Conservation (phyloP, 164 flowering plant genomes). For the Dillenia suffruticosa region DNA sequence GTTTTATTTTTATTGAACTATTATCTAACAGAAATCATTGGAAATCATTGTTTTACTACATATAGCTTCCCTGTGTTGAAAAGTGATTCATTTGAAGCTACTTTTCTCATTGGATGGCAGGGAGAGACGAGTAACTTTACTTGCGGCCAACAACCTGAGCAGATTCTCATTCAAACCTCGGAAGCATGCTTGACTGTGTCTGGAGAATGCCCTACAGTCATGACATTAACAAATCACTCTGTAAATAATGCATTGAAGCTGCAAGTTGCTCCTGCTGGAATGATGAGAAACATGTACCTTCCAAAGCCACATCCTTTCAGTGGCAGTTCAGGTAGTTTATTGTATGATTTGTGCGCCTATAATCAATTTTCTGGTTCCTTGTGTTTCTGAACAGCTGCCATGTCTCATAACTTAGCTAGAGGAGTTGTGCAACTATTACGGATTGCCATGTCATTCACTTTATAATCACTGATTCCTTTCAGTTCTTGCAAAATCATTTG, state of each 20-base stretch:
- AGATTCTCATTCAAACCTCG: slow-evolving; percentile 34
- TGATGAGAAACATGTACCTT: slow-evolving; percentile 33
- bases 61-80: too few relatives aligned
- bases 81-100: not conserved
- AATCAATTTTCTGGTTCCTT: slow-evolving; percentile 1
- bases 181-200: slow-evolving; percentile 27
- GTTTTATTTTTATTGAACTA: too few relatives aligned
- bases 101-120: slow-evolving; percentile 28
- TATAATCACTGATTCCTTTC: too few relatives aligned
- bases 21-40: too few relatives aligned
- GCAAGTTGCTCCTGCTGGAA: slow-evolving; percentile 28
- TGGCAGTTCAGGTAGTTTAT: slow-evolving; percentile 49
- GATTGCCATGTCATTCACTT: not conserved
- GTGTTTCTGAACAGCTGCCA: not conserved
- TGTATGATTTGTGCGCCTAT: not conserved
- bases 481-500: too few relatives aligned
- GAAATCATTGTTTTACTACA: too few relatives aligned
- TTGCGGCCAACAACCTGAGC: slow-evolving; percentile 30
- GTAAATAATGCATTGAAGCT: slow-evolving; percentile 9
- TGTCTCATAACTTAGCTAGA: not conserved
- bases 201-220: slow-evolving; percentile 27
- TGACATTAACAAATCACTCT: slow-evolving; percentile 30
- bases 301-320: slow-evolving; percentile 44
- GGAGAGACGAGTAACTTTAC: slow-evolving; percentile 11
- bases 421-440: not conserved